Evolutionary conservation across 1,139 yeast genomes (phyloP).

Genomic region (Candida glucosophila): DNA sequence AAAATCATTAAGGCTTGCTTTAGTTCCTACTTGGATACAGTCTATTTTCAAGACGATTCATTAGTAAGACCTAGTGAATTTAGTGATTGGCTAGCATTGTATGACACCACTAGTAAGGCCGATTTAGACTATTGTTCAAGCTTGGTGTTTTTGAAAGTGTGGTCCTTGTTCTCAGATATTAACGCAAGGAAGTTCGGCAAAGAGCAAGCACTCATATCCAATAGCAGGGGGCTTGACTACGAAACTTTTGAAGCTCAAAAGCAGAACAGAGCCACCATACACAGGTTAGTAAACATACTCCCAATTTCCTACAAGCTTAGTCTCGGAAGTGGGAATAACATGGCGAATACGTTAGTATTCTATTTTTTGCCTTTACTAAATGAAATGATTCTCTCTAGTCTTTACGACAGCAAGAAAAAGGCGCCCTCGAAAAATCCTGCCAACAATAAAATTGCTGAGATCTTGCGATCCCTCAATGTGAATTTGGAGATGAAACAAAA

Average conservation of each 20-base stretch:
- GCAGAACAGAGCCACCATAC: conserved; percentile 20
- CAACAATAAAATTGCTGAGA: conserved; percentile 19
- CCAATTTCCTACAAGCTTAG: too few species aligned
- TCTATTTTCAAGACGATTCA: conserved; percentile 55
- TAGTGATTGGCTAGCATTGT: conserved; percentile 72
- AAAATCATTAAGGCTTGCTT: conserved; percentile 70
- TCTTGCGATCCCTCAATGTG: conserved; percentile 22
- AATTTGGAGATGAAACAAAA: conserved; percentile 27
- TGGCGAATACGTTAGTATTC: too few species aligned
- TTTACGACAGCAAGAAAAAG: too few species aligned
- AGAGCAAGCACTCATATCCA: conserved; percentile 21
- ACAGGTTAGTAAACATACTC: conserved; percentile 15
- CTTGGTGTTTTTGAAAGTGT: conserved; percentile 54
- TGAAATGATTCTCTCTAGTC: too few species aligned
- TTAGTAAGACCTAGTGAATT: conserved; percentile 52
- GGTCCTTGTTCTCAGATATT: conserved; percentile 58
- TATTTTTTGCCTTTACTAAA: too few species aligned
- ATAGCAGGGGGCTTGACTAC: conserved; percentile 36
- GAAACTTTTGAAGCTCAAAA: conserved; percentile 26
- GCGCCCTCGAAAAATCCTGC: too few species aligned
- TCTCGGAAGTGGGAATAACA: too few species aligned
- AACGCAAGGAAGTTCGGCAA: conserved; percentile 24
- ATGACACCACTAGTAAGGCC: conserved; percentile 37
- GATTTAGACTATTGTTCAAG: conserved; percentile 51
- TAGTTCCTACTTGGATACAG: conserved; percentile 45